These are phyloP conservation scores for Mycena metata DNA, from an alignment of 768 basidiomycete species.

Conservation along the genomic window DNA sequence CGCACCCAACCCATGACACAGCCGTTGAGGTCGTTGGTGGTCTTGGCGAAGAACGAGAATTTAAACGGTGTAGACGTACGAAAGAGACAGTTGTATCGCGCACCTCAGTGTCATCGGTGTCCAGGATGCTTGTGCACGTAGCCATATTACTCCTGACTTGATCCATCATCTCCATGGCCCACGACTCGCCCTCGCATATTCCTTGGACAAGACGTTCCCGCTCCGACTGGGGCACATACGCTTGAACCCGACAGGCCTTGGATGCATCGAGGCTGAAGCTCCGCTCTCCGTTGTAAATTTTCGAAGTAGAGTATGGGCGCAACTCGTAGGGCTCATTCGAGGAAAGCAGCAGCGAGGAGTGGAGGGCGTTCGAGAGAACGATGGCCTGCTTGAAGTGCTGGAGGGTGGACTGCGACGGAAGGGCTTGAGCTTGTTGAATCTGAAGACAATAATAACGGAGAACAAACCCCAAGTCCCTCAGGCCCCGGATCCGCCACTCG, in stretches of 20 bases:
- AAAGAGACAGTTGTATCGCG: constrained; percentile 7
- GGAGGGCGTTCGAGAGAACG: constrained; percentile 26
- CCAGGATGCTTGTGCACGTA: constrained; percentile 30
- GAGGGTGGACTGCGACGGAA: constrained; percentile 29
- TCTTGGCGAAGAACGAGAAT: background rate
- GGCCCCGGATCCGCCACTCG: constrained; percentile 17
- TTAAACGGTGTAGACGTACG: background rate
- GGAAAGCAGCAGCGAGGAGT: constrained; percentile 20
- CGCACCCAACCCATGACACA: constrained; percentile 36
- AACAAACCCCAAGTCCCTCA: constrained; percentile 32
- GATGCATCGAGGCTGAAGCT: constrained; percentile 21
- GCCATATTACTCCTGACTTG: constrained; percentile 21
- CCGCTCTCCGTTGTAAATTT: constrained; percentile 26
- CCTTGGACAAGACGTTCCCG: constrained; percentile 22
- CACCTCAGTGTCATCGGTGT: constrained; percentile 28
- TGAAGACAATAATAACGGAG: background rate
- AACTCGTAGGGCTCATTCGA: constrained; percentile 19
- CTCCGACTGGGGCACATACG: constrained; percentile 8
- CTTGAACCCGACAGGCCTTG: constrained; percentile 31
- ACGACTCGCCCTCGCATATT: constrained; percentile 26
- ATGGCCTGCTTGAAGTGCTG: constrained; percentile 34
- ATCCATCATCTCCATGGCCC: constrained; percentile 27
- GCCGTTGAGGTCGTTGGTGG: constrained; percentile 30
- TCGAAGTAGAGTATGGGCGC: constrained; percentile 32
- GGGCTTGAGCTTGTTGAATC: background rate